Evolutionary conservation across 2,329 filamentous ascomycete genomes (phyloP), one percentile per base, ranked within the genome.

Genomic region (Biscogniauxia mediterranea): DNA sequence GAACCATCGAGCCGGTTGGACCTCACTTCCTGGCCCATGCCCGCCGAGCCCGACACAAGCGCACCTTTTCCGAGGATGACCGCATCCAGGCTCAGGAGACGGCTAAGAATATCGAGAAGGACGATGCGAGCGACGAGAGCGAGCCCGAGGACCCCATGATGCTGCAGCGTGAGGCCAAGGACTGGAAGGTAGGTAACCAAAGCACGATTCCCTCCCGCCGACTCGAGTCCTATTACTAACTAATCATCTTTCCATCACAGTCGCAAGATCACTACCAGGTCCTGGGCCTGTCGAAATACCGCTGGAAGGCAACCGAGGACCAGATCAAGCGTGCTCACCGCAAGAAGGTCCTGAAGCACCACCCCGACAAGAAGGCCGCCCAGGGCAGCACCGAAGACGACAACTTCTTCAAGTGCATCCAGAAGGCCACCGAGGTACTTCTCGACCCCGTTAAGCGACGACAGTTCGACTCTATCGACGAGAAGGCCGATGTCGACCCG

Each of bases 371-470:
- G 89, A 96, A 96, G 83, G 95, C 96, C 17, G 95, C 95, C 26
- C 86, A 89, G 54, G 95, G 95, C 64, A 85, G 87, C 71, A 85
- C 87, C 69, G 93, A 98, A 73, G 94, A 97, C 79, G 95, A 99
- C 78, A 92, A 91, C 77, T 99, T 99, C 85, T 99, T 99, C 90
- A 99, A 99, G 86, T 99, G 96, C 80, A 99, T 99, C 78, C 96
- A 99, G 78, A 97, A 97, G 80, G 95, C 95, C 61, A 94, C 90
- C 71, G 95, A 99, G 73, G 85, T 98, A 57, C 90, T 99, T 19
- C 86, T 92, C 59, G 95, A 99, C 81, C 95, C 95, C 56, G 84
- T 89, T 76, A 96, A 92, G 82, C 91, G 95, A 64, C 89, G 93
- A 61, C 95, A 99, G 80, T 99, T 90, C 80, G 95, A 99, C 79